Evolutionary conservation across 441 rosid genomes (phyloP).

Genomic region (Populus tomentosa): DNA sequence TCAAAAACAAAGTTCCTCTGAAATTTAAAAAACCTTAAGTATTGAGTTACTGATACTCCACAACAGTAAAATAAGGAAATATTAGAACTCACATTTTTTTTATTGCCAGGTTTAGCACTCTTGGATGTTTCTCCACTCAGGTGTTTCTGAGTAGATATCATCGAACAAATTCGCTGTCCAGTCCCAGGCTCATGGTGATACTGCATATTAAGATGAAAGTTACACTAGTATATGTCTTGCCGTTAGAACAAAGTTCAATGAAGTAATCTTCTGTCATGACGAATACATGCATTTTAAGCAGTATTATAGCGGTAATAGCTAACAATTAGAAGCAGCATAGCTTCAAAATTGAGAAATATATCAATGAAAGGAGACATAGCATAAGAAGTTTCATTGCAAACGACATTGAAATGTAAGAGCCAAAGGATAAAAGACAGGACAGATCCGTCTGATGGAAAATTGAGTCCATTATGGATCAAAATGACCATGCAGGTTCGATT

Average conservation of each 20-base stretch:
- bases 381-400: not conserved
- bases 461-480: not conserved
- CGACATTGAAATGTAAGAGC: not conserved
- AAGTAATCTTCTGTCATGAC: not conserved
- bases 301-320: not conserved
- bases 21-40: not conserved
- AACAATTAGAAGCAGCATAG: not conserved
- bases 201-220: constrained; percentile 23
- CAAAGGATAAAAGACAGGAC: not conserved
- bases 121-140: constrained; percentile 20
- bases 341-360: not conserved
- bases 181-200: constrained; percentile 43
- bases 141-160: constrained; percentile 32
- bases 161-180: constrained; percentile 46
- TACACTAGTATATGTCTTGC: not conserved
- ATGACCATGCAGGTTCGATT: not conserved
- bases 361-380: not conserved
- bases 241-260: not conserved
- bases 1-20: not conserved
- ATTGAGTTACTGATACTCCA: not conserved
- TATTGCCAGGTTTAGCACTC: constrained; percentile 8
- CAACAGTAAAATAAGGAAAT: not conserved
- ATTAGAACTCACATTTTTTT: constrained; percentile 20
- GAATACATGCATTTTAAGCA: not conserved
- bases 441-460: not conserved